Base-by-base conservation (phyloP, 169 alveolate species). In the Cryptosporidium sp. region DNA sequence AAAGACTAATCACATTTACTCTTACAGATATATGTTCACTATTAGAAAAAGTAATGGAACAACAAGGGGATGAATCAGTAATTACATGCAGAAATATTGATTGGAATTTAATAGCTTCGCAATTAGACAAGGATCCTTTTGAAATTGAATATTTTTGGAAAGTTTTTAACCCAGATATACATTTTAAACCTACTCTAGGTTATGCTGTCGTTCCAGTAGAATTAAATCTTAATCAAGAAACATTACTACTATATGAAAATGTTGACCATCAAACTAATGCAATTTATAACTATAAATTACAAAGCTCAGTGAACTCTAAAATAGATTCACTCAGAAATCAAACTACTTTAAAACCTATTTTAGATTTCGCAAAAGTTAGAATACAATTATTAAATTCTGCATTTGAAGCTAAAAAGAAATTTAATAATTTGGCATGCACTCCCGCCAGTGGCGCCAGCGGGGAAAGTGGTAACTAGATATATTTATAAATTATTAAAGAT, bases 31-130 rank as follows among this genome's bases (percentile, higher is more conserved):
- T 80, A 29, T 62, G 89, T 80, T 42, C 6, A 3, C n/a, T 80
- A 26, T 29, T 80, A 18, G 75, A 65, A 39, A 37, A 53, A 6
- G 39, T 80, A 29, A 80, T 80, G 89, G 70, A 42, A 3, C 89
- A 80, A 44, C 89, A 80, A 42, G 89, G 89, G 33, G 89, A 80
- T 29, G 75, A 80, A 48, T 62, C 89, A 44, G 73, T 80, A 7
- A 56, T 80, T 8, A 44, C 89, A 26, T 60, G 60, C 31, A 68
- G 37, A 3, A 45, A 31, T 14, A 60, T 62, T 21, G 75, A 80
- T 80, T 80, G 89, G 89, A 65, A 80, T 39, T 14, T 62, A 39
- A 80, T 80, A 23, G 73, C 89, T n/a, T 62, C 73, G 4, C 23
- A 61, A 26, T n/a, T 80, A 23, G 75, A 80, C 9, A 80, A 60